Evolutionary conservation across 768 basidiomycete genomes (phyloP), one percentile per base, ranked within the genome.

Genomic region (Leccinum fibrillosum): DNA sequence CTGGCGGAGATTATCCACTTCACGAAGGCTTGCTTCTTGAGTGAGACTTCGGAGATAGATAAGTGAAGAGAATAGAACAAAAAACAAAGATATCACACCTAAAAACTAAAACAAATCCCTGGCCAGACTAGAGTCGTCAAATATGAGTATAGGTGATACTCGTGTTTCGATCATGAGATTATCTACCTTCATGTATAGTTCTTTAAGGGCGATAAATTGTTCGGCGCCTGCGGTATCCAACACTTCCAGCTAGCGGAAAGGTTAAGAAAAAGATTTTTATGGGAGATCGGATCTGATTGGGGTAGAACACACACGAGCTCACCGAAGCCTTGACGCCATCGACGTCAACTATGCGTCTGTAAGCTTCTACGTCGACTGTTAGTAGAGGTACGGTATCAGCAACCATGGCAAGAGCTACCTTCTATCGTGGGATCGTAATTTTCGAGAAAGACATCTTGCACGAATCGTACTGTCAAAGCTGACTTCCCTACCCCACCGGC

Each of bases 401-500:
- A 17, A 49, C 21, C 32, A 51, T 44, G 23, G 13, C 28, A 25
- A 19, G 34, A 65, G 74, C 48, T 49, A 87, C 90, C 90, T 82
- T 92, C 89, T 66, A 92, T 91, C 12, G 90, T 91, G 26, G 90
- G 90, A 68, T 92, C 88, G 70, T 92, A 92, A 62, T 81, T 81
- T 65, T 89, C 86, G 30, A 89, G 76, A 70, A 90, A 92, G 47
- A 82, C 78, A 70, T 89, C 83, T 62, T 81, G 80, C 49, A 90
- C 83, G 69, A 88, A 92, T 58, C 89, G 83, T 64, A 90, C 86
- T 68, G 90, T 91, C 34, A 94, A 78, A 12, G 92, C 90, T 25
- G 90, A 92, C 74, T 94, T 94, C 50, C 92, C 92, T 54, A 94
- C 91, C 23, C 92, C 92, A 66, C 92, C 92, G 67, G 90, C 90